phyloP scores from a whole-genome alignment of 495 filamentous ascomycete species.

The Penicillium lagena region DNA sequence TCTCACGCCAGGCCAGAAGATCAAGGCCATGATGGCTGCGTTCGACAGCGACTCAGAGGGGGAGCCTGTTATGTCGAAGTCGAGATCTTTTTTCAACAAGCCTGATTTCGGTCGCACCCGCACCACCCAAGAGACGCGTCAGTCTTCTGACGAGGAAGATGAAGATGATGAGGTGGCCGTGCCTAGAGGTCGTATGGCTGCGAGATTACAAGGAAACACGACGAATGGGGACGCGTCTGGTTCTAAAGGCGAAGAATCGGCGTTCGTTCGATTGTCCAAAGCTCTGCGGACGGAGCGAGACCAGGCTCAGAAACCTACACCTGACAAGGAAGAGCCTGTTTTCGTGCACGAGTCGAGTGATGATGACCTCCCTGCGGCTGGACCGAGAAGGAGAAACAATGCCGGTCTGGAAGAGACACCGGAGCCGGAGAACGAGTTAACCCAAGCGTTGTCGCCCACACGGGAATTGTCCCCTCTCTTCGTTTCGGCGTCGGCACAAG shows the following conservation, averaged over 20 bases:
- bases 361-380: conserved; percentile 33
- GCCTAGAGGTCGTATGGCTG: conserved; percentile 66
- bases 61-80: conserved; percentile 28
- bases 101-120: conserved; percentile 15
- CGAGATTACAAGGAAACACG: conserved; percentile 49
- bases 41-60: conserved; percentile 52
- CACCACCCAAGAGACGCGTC: conserved; percentile 1
- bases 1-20: conserved; percentile 64
- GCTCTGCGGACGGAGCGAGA: conserved; percentile 13
- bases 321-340: conserved; percentile 6
- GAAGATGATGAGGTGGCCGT: conserved; percentile 43
- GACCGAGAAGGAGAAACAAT: conserved; percentile 21
- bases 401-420: conserved; percentile 5
- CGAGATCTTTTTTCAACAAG: not conserved
- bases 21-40: conserved; percentile 59
- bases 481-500: conserved; percentile 31
- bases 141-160: conserved; percentile 36
- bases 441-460: conserved; percentile 11
- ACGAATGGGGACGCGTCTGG: conserved; percentile 1
- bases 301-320: conserved; percentile 3
- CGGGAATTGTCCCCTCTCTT: conserved; percentile 36
- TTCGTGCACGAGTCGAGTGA: conserved; percentile 14
- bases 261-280: conserved; percentile 30
- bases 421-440: conserved; percentile 3
- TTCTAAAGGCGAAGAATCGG: conserved; percentile 19